phyloP scores from a whole-genome alignment of 23 red algal genomes.

The Pyropia haitanensis region DNA sequence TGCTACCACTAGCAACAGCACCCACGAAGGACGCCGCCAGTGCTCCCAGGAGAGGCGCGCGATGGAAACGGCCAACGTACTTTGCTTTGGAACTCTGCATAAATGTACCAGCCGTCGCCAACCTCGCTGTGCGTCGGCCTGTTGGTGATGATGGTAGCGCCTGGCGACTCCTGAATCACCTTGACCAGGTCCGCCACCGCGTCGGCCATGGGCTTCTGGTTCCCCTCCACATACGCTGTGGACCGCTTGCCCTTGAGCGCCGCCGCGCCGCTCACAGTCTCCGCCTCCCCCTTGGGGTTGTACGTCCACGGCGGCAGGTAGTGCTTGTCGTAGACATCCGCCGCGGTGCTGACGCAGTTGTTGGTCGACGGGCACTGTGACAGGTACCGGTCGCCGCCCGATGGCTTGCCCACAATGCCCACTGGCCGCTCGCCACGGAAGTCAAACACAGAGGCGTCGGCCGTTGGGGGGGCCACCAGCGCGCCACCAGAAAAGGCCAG shows the following conservation, averaged over 20 bases:
- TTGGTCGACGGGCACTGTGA: constrained; percentile 34
- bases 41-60: neutral
- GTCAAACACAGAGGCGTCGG: constrained; percentile 24
- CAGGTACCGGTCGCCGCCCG: constrained; percentile 24
- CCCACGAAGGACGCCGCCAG: neutral
- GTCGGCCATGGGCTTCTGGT: constrained; percentile 25
- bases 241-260: too few relatives aligned
- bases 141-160: constrained; percentile 35
- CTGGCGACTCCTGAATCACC: constrained; percentile 29
- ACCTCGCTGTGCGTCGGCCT: constrained; percentile 16
- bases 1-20: neutral
- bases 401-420: constrained; percentile 26
- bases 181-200: constrained; percentile 40
- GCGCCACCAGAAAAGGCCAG: too few relatives aligned
- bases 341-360: constrained; percentile 50
- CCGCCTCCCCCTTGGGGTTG: neutral
- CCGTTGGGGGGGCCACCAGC: constrained; percentile 2
- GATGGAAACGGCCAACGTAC: neutral
- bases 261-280: too few relatives aligned
- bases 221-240: neutral
- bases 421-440: constrained; percentile 39
- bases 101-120: constrained; percentile 52
- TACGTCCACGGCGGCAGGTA: constrained; percentile 68
- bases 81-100: neutral
- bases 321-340: constrained; percentile 40